A percentile compares a stretch with the other conserved stretches of the same genome.
Evolutionary conservation across 805 yeast genomes (phyloP).

Genomic region (Osmozyma mogii): DNA sequence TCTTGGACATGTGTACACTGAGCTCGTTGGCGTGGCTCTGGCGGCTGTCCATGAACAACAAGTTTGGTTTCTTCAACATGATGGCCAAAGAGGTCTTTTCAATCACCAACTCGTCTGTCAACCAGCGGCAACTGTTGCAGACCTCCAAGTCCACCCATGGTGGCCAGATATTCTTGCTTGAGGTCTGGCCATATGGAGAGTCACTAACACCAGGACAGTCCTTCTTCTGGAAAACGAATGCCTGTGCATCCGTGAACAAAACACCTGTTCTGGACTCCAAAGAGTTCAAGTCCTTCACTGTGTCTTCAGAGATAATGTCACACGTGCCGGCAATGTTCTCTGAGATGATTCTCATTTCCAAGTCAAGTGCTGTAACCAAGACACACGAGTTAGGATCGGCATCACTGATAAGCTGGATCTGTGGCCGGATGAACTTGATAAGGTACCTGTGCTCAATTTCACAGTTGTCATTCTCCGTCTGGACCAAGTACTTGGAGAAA

Average conservation of each 20-base stretch:
- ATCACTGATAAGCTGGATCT: slow-evolving; percentile 57
- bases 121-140: slow-evolving; percentile 16
- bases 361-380: slow-evolving; percentile 47
- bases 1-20: slow-evolving; percentile 26
- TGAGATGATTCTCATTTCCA: slow-evolving; percentile 45
- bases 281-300: slow-evolving; percentile 26
- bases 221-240: slow-evolving; percentile 40
- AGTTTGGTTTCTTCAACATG: slow-evolving; percentile 44
- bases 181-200: slow-evolving; percentile 3
- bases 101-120: slow-evolving; percentile 21
- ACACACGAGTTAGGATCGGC: slow-evolving; percentile 41
- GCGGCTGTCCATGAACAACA: slow-evolving; percentile 30
- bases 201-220: slow-evolving; percentile 8
- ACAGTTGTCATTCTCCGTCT: slow-evolving; percentile 27
- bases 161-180: slow-evolving; percentile 6
- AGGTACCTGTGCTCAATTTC: slow-evolving; percentile 50
- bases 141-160: slow-evolving; percentile 19
- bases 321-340: slow-evolving; percentile 36
- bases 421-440: slow-evolving; percentile 70
- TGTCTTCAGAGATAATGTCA: slow-evolving; percentile 23
- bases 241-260: slow-evolving; percentile 46
- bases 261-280: slow-evolving; percentile 54
- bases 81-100: slow-evolving; percentile 35
- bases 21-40: slow-evolving; percentile 21
- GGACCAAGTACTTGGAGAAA: slow-evolving; percentile 47